Percentiles rank a stretch among this genome's conserved stretches.
These are phyloP conservation scores for Coemansia sp. DNA, from an alignment of 371 early-diverging fungal species.

Conservation along the genomic window DNA sequence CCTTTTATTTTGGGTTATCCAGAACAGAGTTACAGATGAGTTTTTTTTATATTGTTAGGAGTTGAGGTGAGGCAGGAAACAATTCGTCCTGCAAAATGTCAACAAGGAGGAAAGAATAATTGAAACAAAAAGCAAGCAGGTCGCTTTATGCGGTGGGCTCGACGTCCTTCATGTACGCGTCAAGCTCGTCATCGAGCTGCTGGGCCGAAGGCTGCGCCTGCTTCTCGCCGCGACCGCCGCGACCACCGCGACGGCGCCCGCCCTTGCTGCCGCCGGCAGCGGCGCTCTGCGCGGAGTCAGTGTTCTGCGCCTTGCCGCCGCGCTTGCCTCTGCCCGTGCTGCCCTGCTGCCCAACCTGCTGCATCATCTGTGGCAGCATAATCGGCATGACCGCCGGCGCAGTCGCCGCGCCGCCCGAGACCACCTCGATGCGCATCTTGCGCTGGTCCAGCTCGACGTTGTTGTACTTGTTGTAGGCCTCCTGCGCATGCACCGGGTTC, in stretches of 20 bases:
- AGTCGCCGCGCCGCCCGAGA: conserved; percentile 45
- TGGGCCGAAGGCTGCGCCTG: conserved; percentile 54
- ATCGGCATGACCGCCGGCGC: conserved; percentile 24
- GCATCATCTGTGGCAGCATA: conserved; percentile 25
- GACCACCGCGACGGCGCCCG: conserved; percentile 34
- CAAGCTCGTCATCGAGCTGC: conserved; percentile 74
- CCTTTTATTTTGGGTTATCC: not conserved
- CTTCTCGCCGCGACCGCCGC: conserved; percentile 41
- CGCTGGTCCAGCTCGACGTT: conserved; percentile 68
- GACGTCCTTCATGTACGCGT: conserved; percentile 65
- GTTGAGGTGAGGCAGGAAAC: not conserved
- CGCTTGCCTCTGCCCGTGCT: conserved; percentile 7
- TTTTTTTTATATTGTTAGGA: not conserved
- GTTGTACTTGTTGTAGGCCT: conserved; percentile 67
- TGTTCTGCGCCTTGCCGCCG: conserved; percentile 4
- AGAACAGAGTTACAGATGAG: not conserved
- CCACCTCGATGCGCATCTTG: conserved; percentile 74
- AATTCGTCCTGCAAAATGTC: not conserved
- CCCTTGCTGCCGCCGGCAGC: conserved; percentile 2
- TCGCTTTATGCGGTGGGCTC: conserved; percentile 13
- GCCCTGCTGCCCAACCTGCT: conserved; percentile 3
- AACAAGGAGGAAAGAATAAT: not conserved
- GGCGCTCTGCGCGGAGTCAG: not conserved
- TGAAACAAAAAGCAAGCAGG: not conserved
- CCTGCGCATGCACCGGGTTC: conserved; percentile 58